Base-by-base conservation (phyloP, 139 green algal genomes). In the Coelastrella sp. region DNA sequence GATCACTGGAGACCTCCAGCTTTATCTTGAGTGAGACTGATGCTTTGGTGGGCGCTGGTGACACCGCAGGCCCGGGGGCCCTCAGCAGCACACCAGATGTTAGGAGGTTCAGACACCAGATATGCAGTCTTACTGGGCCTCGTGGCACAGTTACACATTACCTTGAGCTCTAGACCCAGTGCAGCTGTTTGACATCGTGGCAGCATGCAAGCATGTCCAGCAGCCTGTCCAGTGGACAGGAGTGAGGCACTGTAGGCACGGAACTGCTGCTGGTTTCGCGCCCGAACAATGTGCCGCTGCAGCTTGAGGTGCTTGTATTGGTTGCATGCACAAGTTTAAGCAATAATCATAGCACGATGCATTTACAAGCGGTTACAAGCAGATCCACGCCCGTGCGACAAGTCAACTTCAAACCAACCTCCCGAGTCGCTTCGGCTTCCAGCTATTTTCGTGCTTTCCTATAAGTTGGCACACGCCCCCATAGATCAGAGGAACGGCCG, bases 151-250 rank as follows among this genome's bases (percentile, higher is more conserved):
- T 10, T 66, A 12, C 63, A 7, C 25, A 56, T 19, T 6, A 87
- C 87, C 78, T 91, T 91, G 11, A 91, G 78, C 65, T 91, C 87
- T n/a, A 91, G 35, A 1, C 87, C 87, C 8, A 90, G 63, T 15
- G 15, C 11, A 7, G 60, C 60, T 14, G 10, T 7, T 12, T 75
- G n/a, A 49, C 35, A 49, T 49, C 35, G 35, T 3, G 1, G 1
- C 35, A 49, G 35, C 35, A 49, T 49, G 35, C 35, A 49, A 49
- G 35, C 35, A 49, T 49, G 35, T 49, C 35, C 35, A 49, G 35
- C 35, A 70, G 15, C 63, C 63, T 70, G 63, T 70, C 63, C 35
- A 49, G 35, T 49, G 35, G 35, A 49, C 35, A 49, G 35, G 35
- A 49, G 35, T 49, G 35, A 49, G 35, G 3, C 35, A 3, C 35